Evolutionary conservation across 2,329 filamentous ascomycete species (phyloP), one percentile per base, ranked within the genome.

Genomic region (Aspergillus fischeri): DNA sequence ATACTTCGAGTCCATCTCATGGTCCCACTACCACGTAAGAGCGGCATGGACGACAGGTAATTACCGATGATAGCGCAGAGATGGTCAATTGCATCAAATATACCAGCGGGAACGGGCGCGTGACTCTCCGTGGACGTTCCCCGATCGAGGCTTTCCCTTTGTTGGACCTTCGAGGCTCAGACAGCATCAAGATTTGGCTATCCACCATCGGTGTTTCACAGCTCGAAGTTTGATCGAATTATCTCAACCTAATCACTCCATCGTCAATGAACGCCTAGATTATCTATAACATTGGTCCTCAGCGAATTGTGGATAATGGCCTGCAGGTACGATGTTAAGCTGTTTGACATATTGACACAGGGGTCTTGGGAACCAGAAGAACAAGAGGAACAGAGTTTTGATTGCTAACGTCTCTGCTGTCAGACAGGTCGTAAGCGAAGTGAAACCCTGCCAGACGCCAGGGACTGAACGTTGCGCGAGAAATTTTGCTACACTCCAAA

Each of bases 121-220:
- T 29, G 41, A 50, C 45, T 38, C 32, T 17, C 32, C 49, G 41
- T 29, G 45, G 25, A 54, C 32, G 11, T 49, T 38, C 27, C 51
- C 21, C 21, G 21, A 10, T 27, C 38, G 14, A 21, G 21, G 7
- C 17, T 45, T 49, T 51, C 24, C 17, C 10, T 49, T 29, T 3
- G 41, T 42, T 24, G 14, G 9, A 27, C 21, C 32, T 20, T 57
- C 35, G 21, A 25, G 2, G 2, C 17, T 17, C 38, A 44, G 11
- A 21, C 21, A 35, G 8, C 27, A 47, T 45, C 57, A 55, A 52
- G 54, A 51, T 53, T 51, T 20, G 38, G n/a, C 48, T 45, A 51
- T 54, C 47, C n/a, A 25, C 32, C 50, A 32, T 57, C 51, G 55
- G 55, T 51, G 58, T 58, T 60, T 58, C 55, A 60, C 52, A 42